Evolutionary conservation across 352 stramenopile species (phyloP), one percentile per base, ranked within the genome.

Genomic region (Halophytophthora batemanensis): DNA sequence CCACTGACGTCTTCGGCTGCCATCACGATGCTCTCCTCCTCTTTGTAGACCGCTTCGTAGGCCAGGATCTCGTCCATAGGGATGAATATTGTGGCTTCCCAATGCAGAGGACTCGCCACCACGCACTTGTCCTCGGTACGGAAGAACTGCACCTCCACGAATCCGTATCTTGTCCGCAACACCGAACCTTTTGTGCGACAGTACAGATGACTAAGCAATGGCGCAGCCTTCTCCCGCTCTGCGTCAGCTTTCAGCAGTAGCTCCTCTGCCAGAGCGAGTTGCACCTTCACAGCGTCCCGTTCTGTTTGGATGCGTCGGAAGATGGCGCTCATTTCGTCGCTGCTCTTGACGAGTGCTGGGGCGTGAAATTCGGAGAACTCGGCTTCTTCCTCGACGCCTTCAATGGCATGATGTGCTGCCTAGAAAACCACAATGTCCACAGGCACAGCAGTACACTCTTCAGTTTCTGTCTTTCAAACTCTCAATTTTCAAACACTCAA

Each of bases 361-460:
- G 72, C 77, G 43, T 93, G 77, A 17, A 80, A 82, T 40, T 88
- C 81, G 0, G 79, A 77, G 47, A 90, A 86, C 45, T 89, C 75
- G 1, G 79, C 79, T 36, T 90, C 79, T 59, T 93, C 77, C 52
- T 90, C 77, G 1, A 89, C 76, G 2, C 79, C 82, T 71, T 87
- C 74, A 2, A 83, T 72, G 0, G 70, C 71, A 28, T 77, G 69
- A 46, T 69, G 67, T 2, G 74, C 74, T 6, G 50, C 48, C 72
- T 85, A 46, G 19, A 34, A 8, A 33, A 19, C n/a, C n/a, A 31
- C 25, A 31, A 31, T 31, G 4, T 8, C 4, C 25, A 31, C 25
- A 31, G 8, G 25, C 25, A 43, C n/a, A 12, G 37, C n/a, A 12
- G 15, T n/a, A 28, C 2, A 43, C 19, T 46, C 12, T n/a, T 14